phyloP scores from a whole-genome alignment of 1,139 yeast species.

The Hansenula lynferdii region DNA sequence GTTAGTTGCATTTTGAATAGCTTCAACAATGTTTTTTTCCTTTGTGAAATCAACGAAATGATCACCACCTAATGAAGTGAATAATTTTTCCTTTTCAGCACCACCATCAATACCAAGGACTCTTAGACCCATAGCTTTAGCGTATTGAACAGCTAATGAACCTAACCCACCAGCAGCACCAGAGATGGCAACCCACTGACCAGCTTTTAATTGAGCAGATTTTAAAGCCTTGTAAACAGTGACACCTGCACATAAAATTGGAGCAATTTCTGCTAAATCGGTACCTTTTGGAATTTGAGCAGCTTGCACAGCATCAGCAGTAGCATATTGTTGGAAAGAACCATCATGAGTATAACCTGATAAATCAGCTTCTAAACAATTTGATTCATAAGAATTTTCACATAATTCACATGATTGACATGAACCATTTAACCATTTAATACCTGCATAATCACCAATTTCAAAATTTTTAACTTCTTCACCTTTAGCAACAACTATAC shows the following conservation, averaged over 20 bases:
- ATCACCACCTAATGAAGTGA: slow-evolving; percentile 47
- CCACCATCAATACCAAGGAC: slow-evolving; percentile 59
- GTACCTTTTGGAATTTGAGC: slow-evolving; percentile 51
- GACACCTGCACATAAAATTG: slow-evolving; percentile 40
- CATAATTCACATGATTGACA: slow-evolving; percentile 55
- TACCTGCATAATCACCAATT: slow-evolving; percentile 55
- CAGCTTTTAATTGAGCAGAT: slow-evolving; percentile 44
- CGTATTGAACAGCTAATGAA: slow-evolving; percentile 56
- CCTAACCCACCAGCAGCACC: slow-evolving; percentile 69
- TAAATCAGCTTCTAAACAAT: slow-evolving; percentile 49
- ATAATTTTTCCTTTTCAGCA: slow-evolving; percentile 46
- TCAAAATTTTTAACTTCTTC: slow-evolving; percentile 48
- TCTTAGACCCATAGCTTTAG: slow-evolving; percentile 56
- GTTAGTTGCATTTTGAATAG: slow-evolving; percentile 31
- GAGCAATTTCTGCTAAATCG: slow-evolving; percentile 51
- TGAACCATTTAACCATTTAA: slow-evolving; percentile 57
- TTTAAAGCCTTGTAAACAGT: slow-evolving; percentile 2
- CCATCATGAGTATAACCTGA: slow-evolving; percentile 51
- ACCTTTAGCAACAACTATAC: slow-evolving; percentile 54
- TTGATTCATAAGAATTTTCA: slow-evolving; percentile 46
- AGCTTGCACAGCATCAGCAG: slow-evolving; percentile 59
- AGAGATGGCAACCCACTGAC: slow-evolving; percentile 58
- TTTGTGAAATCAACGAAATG: slow-evolving; percentile 45
- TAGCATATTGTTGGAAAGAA: slow-evolving; percentile 40
- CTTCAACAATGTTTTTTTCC: slow-evolving; percentile 42